Base-by-base conservation (phyloP, 1,284 basidiomycete genomes). In the Fistulinella cinereoalba region DNA sequence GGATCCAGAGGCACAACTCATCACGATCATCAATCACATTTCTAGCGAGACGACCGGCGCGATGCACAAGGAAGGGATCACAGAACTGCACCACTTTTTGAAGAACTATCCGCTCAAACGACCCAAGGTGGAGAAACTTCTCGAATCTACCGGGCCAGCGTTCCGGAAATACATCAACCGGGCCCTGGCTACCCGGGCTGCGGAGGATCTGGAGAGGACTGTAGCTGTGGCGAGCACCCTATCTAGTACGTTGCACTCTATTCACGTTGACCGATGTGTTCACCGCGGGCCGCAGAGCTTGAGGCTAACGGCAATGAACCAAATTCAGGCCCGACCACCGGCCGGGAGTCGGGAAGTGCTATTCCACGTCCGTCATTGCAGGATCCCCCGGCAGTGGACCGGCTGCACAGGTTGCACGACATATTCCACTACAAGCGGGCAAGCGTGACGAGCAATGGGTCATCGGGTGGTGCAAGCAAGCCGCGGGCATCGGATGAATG, bases 31-130 rank as follows among this genome's bases (percentile, higher is more conserved):
- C 60, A 86, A 88, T 44, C 85, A 92, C 59, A 95, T 96, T 51
- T 92, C 88, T 24, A 93, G 87, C 66, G 89, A 88, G 69, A 88
- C 86, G 27, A 92, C 81, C 8, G 88, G 86, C 16, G 87, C 83
- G 7, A 72, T 88, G 69, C 84, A 90, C 66, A 86, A 88, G 65
- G 85, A 94, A 69, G 93, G 92, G 5, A 95, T 99, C 49, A 94
- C 92, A n/a, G 92, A 95, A 56, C 72, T 99, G 33, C 93, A 98
- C 64, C 86, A 94, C 37, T 98, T 95, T 73, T 72, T 97, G 58
- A 96, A 96, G 68, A 83, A 84, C 24, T 84, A 97, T 61, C 96
- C 95, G 0, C 87, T 92, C 55, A 94, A 95, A 65, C 81, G 85
- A 59, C 73, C 80, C 5, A 85, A 87, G 48, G 91, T 97, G 15